A percentile compares a stretch with the other conserved stretches of the same genome.
Conservation (phyloP, 148 eudicot genomes). For the Limonium bicolor region DNA sequence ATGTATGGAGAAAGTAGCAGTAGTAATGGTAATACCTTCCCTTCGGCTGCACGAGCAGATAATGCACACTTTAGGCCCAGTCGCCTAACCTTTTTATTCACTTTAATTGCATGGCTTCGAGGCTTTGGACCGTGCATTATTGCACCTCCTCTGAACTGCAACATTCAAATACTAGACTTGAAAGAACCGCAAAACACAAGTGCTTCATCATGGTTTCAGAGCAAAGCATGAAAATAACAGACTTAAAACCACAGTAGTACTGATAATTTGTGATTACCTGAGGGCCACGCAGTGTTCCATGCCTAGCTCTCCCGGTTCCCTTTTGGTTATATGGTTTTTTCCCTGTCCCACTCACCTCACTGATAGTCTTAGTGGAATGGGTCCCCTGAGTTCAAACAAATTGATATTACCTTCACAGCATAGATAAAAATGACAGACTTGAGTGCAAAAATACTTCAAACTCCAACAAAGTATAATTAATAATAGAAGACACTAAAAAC, state of each 20-base stretch:
- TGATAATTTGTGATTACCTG: no score
- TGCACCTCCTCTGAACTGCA: conserved; percentile 85
- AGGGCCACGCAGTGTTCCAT: conserved; percentile 72
- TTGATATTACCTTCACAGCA: conserved; percentile 6
- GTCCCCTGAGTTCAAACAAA: conserved; percentile 48
- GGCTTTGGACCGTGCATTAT: conserved; percentile 93
- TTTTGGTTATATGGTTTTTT: conserved; percentile 80
- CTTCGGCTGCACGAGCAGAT: conserved; percentile 98
- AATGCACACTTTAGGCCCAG: conserved; percentile 82
- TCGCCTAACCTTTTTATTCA: conserved; percentile 87
- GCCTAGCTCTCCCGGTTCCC: conserved; percentile 87
- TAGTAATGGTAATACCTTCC: conserved; percentile 37
- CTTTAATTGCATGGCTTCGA: conserved; percentile 78
- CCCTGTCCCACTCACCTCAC: conserved; percentile 98
- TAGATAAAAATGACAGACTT: no score
- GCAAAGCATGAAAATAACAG: not conserved
- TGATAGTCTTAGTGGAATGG: conserved; percentile 90
- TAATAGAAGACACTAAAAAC: no score
- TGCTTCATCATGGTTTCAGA: not conserved
- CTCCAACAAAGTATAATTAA: no score
- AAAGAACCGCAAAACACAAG: not conserved
- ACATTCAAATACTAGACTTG: conserved; percentile 7
- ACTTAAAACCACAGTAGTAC: not conserved
- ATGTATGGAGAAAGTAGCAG: not conserved
- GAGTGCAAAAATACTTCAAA: no score